A percentile compares a stretch with the other conserved stretches of the same genome.
These are phyloP conservation scores for Bipolaris sorokiniana DNA, from an alignment of 2,329 filamentous ascomycete genomes.

Conservation along the genomic window DNA sequence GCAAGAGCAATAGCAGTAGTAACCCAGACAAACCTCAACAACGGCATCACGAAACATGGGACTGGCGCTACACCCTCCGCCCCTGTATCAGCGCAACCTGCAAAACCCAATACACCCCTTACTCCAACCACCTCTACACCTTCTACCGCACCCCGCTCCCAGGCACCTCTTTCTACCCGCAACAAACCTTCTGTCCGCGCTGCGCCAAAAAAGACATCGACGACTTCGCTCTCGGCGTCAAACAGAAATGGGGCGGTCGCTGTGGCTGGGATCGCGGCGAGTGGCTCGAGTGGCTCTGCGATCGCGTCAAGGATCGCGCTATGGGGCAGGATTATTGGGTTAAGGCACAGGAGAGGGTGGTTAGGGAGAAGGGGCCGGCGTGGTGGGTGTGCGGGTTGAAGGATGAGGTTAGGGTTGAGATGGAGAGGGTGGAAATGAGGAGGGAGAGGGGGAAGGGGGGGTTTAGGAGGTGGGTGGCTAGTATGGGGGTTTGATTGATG, in stretches of 20 bases:
- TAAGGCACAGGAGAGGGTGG: slow-evolving; percentile 37
- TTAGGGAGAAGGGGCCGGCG: slow-evolving; percentile 25
- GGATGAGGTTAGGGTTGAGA: slow-evolving; percentile 6
- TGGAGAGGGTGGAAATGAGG: slow-evolving; percentile 11
- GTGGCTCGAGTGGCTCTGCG: slow-evolving; percentile 36
- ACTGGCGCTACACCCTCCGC: slow-evolving; percentile 38
- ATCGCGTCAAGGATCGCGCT: slow-evolving; percentile 23
- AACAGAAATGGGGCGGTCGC: slow-evolving; percentile 30
- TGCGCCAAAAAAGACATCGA: slow-evolving; percentile 37
- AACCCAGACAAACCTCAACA: too few species aligned
- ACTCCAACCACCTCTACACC: slow-evolving; percentile 27
- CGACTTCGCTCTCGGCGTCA: slow-evolving; percentile 23
- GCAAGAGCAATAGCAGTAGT: neutral
- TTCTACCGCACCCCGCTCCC: slow-evolving; percentile 31
- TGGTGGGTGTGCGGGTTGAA: slow-evolving; percentile 5
- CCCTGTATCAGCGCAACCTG: slow-evolving; percentile 36
- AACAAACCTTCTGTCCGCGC: slow-evolving; percentile 33
- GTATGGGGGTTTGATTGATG: slow-evolving; percentile 5
- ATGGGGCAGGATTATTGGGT: slow-evolving; percentile 39
- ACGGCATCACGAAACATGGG: slow-evolving; percentile 16
- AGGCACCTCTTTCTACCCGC: slow-evolving; percentile 23
- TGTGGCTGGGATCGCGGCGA: slow-evolving; percentile 31
- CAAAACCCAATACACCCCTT: slow-evolving; percentile 32
- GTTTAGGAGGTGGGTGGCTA: slow-evolving; percentile 28
- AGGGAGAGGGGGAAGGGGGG: slow-evolving; percentile 18